phyloP scores from a whole-genome alignment of 2,329 filamentous ascomycete genomes.

The Sarocladiaceae sp. region DNA sequence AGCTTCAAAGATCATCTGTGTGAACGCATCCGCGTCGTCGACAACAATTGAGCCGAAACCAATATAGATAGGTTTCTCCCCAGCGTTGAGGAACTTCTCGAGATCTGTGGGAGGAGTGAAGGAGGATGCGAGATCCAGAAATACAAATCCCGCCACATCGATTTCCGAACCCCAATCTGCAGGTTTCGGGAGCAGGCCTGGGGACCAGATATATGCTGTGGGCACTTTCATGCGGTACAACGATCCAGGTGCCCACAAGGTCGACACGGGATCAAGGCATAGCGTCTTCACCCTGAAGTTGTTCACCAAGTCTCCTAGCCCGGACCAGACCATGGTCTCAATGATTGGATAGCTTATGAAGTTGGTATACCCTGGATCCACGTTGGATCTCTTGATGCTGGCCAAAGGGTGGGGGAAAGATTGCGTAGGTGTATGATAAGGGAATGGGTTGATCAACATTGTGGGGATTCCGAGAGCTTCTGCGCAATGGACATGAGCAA shows the following conservation, averaged over 20 bases:
- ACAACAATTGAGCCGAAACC: slow-evolving; percentile 75
- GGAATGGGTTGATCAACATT: slow-evolving; percentile 40
- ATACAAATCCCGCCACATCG: slow-evolving; percentile 74
- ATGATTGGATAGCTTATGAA: slow-evolving; percentile 78
- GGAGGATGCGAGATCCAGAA: slow-evolving; percentile 62
- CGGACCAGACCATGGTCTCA: slow-evolving; percentile 90
- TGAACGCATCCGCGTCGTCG: slow-evolving; percentile 65
- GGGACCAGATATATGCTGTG: slow-evolving; percentile 70
- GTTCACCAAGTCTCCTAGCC: slow-evolving; percentile 75
- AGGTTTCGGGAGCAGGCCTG: slow-evolving; percentile 62
- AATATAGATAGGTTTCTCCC: slow-evolving; percentile 61
- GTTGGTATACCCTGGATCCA: slow-evolving; percentile 70
- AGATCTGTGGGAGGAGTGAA: slow-evolving; percentile 56
- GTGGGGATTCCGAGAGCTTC: slow-evolving; percentile 63
- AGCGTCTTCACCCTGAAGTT: slow-evolving; percentile 66
- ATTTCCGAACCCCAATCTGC: slow-evolving; percentile 66
- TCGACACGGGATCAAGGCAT: slow-evolving; percentile 68
- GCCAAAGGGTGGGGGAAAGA: slow-evolving; percentile 75
- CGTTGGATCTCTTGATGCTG: slow-evolving; percentile 68
- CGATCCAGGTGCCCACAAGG: slow-evolving; percentile 71
- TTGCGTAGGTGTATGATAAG: slow-evolving; percentile 71
- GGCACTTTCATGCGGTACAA: slow-evolving; percentile 71
- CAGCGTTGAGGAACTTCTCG: slow-evolving; percentile 48
- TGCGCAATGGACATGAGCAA: slow-evolving; percentile 75
- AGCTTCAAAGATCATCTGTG: slow-evolving; percentile 67